phyloP scores from a whole-genome alignment of 177 flowering plant genomes.

The Vitis hybrid region DNA sequence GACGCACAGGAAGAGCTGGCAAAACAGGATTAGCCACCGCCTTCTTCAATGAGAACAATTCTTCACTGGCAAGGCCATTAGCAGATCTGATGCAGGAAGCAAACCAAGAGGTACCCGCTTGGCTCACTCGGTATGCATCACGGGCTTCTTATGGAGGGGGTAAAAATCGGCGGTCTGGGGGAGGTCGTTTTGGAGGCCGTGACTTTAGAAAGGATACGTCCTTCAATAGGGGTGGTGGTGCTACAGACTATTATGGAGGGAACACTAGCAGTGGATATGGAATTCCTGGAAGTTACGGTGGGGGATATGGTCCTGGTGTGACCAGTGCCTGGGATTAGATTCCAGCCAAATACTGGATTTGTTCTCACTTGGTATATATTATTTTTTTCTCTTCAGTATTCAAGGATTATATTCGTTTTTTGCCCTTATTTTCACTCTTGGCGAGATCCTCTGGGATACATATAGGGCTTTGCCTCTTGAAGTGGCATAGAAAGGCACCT shows the following conservation, averaged over 20 bases:
- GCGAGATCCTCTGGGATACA: no score
- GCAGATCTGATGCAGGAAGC: constrained; percentile 52
- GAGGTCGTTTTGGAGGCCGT: constrained; percentile 45
- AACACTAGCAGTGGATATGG: constrained; percentile 27
- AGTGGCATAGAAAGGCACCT: neutral
- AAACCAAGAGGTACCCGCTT: constrained; percentile 50
- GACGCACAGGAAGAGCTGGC: constrained; percentile 53
- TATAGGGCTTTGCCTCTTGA: neutral
- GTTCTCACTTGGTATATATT: constrained; percentile 7
- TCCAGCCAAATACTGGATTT: neutral
- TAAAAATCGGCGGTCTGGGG: constrained; percentile 43
- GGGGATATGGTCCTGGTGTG: constrained; percentile 47
- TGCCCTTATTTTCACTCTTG: neutral
- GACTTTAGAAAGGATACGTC: constrained; percentile 40
- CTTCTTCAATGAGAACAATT: constrained; percentile 47
- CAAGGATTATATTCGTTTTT: constrained; percentile 11
- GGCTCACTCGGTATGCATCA: constrained; percentile 48
- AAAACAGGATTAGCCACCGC: constrained; percentile 51
- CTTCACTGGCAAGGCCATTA: constrained; percentile 35
- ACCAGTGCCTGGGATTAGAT: constrained; percentile 59
- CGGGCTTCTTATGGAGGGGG: constrained; percentile 38
- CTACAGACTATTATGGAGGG: constrained; percentile 23
- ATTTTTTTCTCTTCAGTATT: constrained; percentile 7
- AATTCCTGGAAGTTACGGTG: constrained; percentile 29
- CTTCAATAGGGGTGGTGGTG: constrained; percentile 28